These are phyloP conservation scores for Posidonia australis DNA, from an alignment of 106 monocot genomes.

Conservation along the genomic window DNA sequence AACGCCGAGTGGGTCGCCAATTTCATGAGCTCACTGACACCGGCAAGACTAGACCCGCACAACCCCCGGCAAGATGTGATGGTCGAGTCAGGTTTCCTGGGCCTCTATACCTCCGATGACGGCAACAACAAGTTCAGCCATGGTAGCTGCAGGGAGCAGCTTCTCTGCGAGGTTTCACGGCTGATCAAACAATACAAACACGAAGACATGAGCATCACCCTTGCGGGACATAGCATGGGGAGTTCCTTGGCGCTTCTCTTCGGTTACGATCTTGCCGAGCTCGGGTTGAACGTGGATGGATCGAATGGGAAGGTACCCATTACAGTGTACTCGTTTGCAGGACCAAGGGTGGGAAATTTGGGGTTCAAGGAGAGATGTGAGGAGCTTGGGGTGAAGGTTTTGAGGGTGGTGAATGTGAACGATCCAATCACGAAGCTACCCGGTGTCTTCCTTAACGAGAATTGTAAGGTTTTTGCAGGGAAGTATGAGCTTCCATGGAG, in stretches of 20 bases:
- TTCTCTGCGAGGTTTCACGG: constrained; percentile 14
- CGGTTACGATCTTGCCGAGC: constrained; percentile 26
- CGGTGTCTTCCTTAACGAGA: constrained; percentile 31
- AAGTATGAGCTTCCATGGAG: constrained; percentile 17
- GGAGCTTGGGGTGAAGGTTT: constrained; percentile 31
- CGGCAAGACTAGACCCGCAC: constrained; percentile 15
- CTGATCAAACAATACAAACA: constrained; percentile 8
- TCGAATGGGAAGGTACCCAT: constrained; percentile 6
- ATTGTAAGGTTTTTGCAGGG: constrained; percentile 3
- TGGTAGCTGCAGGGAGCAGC: constrained; percentile 25
- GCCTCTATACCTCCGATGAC: constrained; percentile 22
- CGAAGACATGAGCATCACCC: constrained; percentile 21
- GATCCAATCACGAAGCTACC: constrained; percentile 35
- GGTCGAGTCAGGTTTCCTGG: constrained; percentile 26
- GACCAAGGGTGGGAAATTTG: constrained; percentile 21
- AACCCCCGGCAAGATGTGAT: constrained; percentile 19
- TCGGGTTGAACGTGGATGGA: constrained; percentile 4
- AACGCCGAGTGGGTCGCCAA: constrained; percentile 25
- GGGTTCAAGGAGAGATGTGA: constrained; percentile 27
- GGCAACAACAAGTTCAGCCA: constrained; percentile 10
- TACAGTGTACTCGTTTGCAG: constrained; percentile 26
- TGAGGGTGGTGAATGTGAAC: constrained; percentile 31
- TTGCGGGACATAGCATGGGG: constrained; percentile 29
- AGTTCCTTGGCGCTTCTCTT: constrained; percentile 21
- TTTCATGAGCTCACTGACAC: constrained; percentile 24